Conservation (phyloP, 306 rosid genomes). For the Quercus rubra region DNA sequence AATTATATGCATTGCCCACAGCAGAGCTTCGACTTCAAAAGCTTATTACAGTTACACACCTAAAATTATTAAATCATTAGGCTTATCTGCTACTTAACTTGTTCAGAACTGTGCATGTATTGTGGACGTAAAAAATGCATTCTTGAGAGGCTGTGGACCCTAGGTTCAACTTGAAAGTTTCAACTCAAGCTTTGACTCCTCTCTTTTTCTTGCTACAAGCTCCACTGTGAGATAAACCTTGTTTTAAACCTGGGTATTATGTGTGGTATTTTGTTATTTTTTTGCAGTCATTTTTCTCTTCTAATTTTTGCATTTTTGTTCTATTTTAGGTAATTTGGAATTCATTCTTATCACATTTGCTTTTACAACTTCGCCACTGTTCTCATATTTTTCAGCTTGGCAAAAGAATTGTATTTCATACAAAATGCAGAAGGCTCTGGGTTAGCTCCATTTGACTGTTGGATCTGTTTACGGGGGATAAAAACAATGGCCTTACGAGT, state of each 20-base stretch:
- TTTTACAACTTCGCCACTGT: conserved; percentile 3
- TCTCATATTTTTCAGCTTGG: conserved; percentile 51
- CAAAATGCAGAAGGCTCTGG: conserved; percentile 95
- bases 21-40: not conserved
- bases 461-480: conserved; percentile 82
- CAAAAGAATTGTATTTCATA: conserved; percentile 74
- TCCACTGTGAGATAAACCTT: not conserved
- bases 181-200: not conserved
- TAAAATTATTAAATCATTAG: not conserved
- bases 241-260: conserved; percentile 7
- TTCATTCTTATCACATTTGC: not conserved
- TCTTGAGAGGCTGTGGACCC: not conserved
- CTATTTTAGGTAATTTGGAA: not conserved
- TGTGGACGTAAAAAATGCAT: not conserved
- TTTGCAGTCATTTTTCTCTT: not conserved
- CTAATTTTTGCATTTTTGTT: not conserved
- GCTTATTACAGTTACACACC: not conserved
- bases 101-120: not conserved
- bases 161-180: not conserved
- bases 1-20: no score
- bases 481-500: conserved; percentile 90
- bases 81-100: not conserved
- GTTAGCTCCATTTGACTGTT: conserved; percentile 90
- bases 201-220: not conserved
- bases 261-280: not conserved